Evolutionary conservation across 108 stramenopile species (phyloP).

Genomic region (Fragilariopsis cylindrus): DNA sequence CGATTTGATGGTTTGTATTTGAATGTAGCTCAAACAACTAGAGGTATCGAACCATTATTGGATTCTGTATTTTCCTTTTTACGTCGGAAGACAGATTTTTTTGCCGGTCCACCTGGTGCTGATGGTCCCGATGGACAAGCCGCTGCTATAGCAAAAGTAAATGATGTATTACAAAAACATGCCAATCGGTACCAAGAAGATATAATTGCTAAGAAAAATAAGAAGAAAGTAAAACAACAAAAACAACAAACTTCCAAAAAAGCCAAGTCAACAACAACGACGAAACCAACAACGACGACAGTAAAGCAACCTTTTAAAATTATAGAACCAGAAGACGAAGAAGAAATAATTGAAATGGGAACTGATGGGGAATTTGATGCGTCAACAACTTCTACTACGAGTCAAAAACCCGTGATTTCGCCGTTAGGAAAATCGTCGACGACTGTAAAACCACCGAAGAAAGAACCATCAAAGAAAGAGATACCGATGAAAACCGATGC

Average conservation of each 20-base stretch:
- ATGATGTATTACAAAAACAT: constrained; percentile 77
- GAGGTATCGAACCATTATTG: constrained; percentile 97
- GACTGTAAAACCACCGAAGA: not conserved
- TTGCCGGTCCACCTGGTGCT: constrained; percentile 67
- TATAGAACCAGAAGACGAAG: constrained; percentile 2
- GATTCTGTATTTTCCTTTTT: constrained; percentile 97
- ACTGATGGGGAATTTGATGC: constrained; percentile 73
- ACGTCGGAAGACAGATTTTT: constrained; percentile 99
- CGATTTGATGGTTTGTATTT: constrained; percentile 97
- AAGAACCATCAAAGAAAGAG: constrained; percentile 11
- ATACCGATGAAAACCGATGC: not conserved
- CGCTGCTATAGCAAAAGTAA: constrained; percentile 72
- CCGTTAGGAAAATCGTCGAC: not conserved
- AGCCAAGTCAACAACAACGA: constrained; percentile 3
- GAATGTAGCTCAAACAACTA: constrained; percentile 91
- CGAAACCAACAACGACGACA: not conserved
- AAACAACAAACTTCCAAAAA: constrained; percentile 30
- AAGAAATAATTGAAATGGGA: constrained; percentile 72
- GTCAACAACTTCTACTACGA: constrained; percentile 21
- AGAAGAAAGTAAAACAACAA: constrained; percentile 20
- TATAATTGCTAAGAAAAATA: too few relatives aligned
- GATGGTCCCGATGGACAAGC: constrained; percentile 22
- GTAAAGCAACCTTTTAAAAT: constrained; percentile 18
- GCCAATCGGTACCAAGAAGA: constrained; percentile 49
- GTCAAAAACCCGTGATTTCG: constrained; percentile 11